phyloP scores from a whole-genome alignment of 2,329 filamentous ascomycete genomes.

The Blumeria hordei region DNA sequence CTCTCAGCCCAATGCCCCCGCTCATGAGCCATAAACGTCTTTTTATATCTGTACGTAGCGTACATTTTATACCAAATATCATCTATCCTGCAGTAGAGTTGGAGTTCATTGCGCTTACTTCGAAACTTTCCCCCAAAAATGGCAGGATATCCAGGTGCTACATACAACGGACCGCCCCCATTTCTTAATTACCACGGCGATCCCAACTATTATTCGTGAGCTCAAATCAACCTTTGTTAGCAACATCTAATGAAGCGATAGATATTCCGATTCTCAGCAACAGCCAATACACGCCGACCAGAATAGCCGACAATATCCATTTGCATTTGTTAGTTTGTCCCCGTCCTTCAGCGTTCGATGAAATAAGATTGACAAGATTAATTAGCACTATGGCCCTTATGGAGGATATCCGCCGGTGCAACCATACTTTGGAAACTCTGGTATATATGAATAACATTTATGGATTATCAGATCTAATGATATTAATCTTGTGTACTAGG shows the following conservation, averaged over 20 bases:
- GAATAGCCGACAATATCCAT: neutral
- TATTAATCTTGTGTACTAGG: neutral
- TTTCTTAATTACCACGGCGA: conserved; percentile 18
- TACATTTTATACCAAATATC: too few species aligned
- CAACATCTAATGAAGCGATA: neutral
- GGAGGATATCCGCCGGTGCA: conserved; percentile 3
- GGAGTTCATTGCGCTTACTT: too few species aligned
- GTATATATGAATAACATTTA: conserved; percentile 6
- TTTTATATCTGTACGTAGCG: too few species aligned
- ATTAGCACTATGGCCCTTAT: neutral
- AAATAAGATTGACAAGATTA: neutral
- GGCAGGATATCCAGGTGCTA: conserved; percentile 36
- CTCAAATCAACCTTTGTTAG: neutral
- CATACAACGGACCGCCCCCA: conserved; percentile 20
- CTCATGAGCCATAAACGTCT: too few species aligned
- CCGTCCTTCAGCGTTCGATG: too few species aligned
- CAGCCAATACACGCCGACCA: neutral
- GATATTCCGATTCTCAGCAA: neutral
- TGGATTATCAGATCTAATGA: neutral
- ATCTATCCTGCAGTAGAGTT: too few species aligned
- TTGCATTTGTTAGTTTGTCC: too few species aligned
- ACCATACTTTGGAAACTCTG: conserved; percentile 15
- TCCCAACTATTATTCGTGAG: conserved; percentile 26
- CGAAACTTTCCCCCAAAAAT: conserved; percentile 17
- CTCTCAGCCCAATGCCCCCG: too few species aligned